Evolutionary conservation across 345 rosid genomes (phyloP).

Genomic region (Punica granatum): DNA sequence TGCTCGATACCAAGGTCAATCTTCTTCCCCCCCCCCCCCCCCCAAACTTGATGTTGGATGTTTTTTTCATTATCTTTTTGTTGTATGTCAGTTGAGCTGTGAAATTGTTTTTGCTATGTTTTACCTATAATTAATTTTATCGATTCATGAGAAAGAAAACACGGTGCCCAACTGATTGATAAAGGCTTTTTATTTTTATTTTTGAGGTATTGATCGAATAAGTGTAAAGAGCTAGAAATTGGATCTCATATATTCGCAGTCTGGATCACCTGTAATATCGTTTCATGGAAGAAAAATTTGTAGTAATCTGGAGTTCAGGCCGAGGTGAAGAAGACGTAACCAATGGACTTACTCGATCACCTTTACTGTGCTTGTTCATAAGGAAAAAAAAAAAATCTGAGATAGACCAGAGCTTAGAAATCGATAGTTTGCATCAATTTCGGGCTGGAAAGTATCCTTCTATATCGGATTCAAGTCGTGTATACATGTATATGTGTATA

Average conservation of each 20-base stretch:
- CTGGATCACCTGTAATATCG: background rate
- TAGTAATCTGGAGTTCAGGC: background rate
- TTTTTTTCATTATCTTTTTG: background rate
- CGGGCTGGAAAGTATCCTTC: too few species aligned
- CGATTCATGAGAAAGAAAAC: background rate
- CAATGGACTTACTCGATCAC: too few species aligned
- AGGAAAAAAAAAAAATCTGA: too few species aligned
- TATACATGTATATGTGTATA: too few species aligned
- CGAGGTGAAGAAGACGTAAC: background rate
- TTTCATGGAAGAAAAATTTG: background rate
- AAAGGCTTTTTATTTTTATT: background rate
- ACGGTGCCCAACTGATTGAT: background rate
- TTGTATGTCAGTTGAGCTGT: background rate
- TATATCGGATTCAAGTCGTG: background rate
- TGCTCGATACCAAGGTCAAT: constrained; percentile 73
- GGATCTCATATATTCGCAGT: background rate
- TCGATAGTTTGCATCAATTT: too few species aligned
- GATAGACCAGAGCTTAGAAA: too few species aligned
- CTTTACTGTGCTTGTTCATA: too few species aligned
- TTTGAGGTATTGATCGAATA: background rate
- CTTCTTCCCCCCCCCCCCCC: background rate
- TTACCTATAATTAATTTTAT: background rate
- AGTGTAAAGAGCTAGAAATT: background rate
- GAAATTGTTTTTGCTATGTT: background rate
- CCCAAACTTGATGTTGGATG: background rate